phyloP scores from a whole-genome alignment of 1,284 basidiomycete species.

The Cryptococcus maquisensis region DNA sequence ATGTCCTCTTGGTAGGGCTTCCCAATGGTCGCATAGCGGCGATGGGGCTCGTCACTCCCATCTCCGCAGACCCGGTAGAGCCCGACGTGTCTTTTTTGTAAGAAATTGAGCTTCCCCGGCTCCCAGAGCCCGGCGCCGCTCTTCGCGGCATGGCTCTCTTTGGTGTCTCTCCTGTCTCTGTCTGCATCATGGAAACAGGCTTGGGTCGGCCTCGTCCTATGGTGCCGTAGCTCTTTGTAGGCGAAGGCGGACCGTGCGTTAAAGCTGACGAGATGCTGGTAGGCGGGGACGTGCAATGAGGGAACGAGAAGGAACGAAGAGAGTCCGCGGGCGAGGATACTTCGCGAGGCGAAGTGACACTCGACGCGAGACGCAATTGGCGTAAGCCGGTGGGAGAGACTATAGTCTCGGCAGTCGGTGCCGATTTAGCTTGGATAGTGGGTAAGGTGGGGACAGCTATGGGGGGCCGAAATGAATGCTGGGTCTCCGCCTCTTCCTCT shows the following conservation, averaged over 20 bases:
- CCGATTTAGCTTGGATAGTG: not conserved
- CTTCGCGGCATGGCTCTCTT: constrained; percentile 9
- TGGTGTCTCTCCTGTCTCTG: constrained; percentile 14
- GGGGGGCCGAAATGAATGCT: not conserved
- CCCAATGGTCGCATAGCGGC: too few species aligned
- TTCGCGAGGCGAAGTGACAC: constrained; percentile 8
- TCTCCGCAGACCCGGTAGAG: not conserved
- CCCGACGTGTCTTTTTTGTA: constrained; percentile 32
- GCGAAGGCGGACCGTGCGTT: constrained; percentile 8
- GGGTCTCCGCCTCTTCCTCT: not conserved
- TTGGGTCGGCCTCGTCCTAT: constrained; percentile 38
- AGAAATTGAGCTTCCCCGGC: constrained; percentile 36
- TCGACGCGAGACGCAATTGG: constrained; percentile 35
- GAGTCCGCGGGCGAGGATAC: not conserved
- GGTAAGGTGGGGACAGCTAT: not conserved
- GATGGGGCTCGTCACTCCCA: not conserved
- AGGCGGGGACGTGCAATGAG: constrained; percentile 5
- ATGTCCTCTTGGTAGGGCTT: too few species aligned
- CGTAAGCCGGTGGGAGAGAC: constrained; percentile 17
- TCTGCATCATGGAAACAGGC: constrained; percentile 18
- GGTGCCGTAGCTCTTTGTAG: constrained; percentile 33
- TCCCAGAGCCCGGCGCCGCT: constrained; percentile 14
- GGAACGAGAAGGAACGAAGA: constrained; percentile 7
- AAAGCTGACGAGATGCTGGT: not conserved
- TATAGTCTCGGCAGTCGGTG: not conserved